Evolutionary conservation across 495 filamentous ascomycete genomes (phyloP), one percentile per base, ranked within the genome.

Genomic region (Penicillium argentinense): DNA sequence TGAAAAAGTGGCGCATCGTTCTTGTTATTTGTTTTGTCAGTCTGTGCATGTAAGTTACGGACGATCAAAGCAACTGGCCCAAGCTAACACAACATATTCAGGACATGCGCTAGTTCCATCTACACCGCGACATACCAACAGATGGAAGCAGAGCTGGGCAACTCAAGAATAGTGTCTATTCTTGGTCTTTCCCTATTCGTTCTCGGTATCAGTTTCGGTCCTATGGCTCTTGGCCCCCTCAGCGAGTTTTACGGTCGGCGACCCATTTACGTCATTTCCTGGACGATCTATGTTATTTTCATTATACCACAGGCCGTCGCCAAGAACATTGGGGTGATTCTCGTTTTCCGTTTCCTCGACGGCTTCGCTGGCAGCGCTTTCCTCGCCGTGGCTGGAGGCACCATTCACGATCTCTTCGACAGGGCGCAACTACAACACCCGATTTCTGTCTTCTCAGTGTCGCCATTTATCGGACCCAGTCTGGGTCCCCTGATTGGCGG

Each of bases 321-420:
- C 3, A 64, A 74, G 38, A 84, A 83, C 49, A 78, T 82, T 22
- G 45, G 73, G 42, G 74, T 78, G 0, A 63, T 88, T 2, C 52
- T 86, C 33, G 71, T 87, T 45, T 70, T 87, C 17, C 80, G 85
- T 24, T 86, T 87, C 71, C 78, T 88, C 38, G 81, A 78, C 16
- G 80, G 85, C 19, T 71, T 81, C 6, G 84, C 85, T 57, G 85
- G 85, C 16, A 77, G 78, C 4, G 81, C 81, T 2, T 73, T 81
- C 12, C 46, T 87, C 45, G 83, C 81, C 6, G 85, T 84, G 62
- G 63, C 78, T 11, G 82, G 82, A 16, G 82, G 82, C 26, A 75
- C 84, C 25, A 83, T 86, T 51, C 76, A 81, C n/a, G 82, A 87
- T 45, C 80, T 85, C 67, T 87, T 86, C 49, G 51, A 63, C 7